These are phyloP conservation scores for Vaccinium vitisidaea DNA, from an alignment of 148 eudicot genomes.

Conservation along the genomic window DNA sequence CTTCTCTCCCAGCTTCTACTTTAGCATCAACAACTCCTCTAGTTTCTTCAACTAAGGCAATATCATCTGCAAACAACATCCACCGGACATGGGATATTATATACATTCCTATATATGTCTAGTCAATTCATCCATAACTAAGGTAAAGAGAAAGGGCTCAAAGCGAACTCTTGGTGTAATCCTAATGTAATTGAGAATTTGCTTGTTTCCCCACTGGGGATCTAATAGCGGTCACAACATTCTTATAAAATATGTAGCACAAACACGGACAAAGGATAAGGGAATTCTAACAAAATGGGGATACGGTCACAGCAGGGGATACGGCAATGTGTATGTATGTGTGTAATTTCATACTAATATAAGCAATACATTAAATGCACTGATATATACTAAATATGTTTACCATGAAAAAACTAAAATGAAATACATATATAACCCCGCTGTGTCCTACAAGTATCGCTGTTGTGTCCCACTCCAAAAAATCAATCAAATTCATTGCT, in stretches of 20 bases:
- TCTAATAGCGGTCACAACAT: background rate
- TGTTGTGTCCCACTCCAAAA: too few relatives aligned
- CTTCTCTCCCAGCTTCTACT: background rate
- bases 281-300: background rate
- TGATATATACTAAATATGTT: too few relatives aligned
- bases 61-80: background rate
- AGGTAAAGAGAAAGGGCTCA: background rate
- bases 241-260: background rate
- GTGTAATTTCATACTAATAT: too few relatives aligned
- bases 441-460: too few relatives aligned
- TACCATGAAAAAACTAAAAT: too few relatives aligned
- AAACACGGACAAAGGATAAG: background rate
- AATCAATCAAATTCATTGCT: too few relatives aligned
- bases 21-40: background rate
- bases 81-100: background rate
- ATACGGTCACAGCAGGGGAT: background rate
- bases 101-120: background rate
- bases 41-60: background rate
- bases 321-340: too few relatives aligned
- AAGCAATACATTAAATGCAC: too few relatives aligned
- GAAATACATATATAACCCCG: too few relatives aligned
- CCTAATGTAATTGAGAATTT: background rate
- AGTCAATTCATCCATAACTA: background rate
- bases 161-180: background rate
- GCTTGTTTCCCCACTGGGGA: background rate